phyloP scores from a whole-genome alignment of 2,329 filamentous ascomycete species.

The Aspergillus carbonarius region DNA sequence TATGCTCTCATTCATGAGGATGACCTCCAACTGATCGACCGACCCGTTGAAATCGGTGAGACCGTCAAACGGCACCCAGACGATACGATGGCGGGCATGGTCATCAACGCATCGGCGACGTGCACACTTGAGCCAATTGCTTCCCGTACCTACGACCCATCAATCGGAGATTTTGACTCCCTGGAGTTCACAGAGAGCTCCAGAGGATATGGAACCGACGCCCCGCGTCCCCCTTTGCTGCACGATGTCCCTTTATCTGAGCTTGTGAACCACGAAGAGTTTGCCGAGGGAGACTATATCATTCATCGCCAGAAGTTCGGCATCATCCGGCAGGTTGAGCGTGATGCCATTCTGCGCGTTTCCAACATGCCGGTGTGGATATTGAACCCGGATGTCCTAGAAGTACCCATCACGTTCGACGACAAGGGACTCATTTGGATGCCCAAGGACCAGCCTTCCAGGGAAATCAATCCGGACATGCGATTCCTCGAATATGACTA shows the following conservation, averaged over 20 bases:
- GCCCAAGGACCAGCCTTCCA: constrained; percentile 4
- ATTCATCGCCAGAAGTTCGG: constrained; percentile 59
- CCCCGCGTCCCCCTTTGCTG: constrained; percentile 27
- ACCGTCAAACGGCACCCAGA: constrained; percentile 52
- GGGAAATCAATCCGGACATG: too few species aligned
- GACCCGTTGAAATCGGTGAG: constrained; percentile 56
- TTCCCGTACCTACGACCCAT: constrained; percentile 21
- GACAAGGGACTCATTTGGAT: constrained; percentile 22
- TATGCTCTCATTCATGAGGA: constrained; percentile 43
- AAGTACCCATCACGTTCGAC: constrained; percentile 33
- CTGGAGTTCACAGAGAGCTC: constrained; percentile 19
- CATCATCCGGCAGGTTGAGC: constrained; percentile 49
- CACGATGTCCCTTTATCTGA: constrained; percentile 47
- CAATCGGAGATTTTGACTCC: constrained; percentile 23
- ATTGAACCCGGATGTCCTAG: constrained; percentile 52
- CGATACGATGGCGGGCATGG: constrained; percentile 54
- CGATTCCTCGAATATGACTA: not conserved
- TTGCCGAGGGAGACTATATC: constrained; percentile 52
- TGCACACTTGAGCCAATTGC: constrained; percentile 45
- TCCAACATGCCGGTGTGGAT: constrained; percentile 48
- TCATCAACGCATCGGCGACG: constrained; percentile 49
- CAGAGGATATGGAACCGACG: not conserved
- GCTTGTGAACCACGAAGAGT: constrained; percentile 46
- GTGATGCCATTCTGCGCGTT: constrained; percentile 53
- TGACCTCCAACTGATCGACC: constrained; percentile 53